phyloP scores from a whole-genome alignment of 2,329 filamentous ascomycete genomes.

The Escovopsis sp. region DNA sequence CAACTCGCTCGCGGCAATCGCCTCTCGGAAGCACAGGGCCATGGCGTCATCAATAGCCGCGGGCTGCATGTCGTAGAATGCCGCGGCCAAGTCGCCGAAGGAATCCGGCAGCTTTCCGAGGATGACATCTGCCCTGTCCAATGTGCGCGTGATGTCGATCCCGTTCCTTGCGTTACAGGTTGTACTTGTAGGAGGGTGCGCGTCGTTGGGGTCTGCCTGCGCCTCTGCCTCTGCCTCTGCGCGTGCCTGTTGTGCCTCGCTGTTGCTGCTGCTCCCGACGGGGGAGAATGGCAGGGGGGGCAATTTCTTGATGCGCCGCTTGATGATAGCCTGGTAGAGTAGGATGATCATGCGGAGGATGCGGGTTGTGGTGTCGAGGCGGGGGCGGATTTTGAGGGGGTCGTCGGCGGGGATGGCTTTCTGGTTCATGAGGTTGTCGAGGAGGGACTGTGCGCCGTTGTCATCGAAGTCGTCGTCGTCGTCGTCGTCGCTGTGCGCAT shows the following conservation, averaged over 20 bases:
- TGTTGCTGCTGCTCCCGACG: too few relatives aligned
- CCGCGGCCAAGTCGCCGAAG: constrained; percentile 54
- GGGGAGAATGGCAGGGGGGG: constrained; percentile 29
- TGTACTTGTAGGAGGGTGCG: too few relatives aligned
- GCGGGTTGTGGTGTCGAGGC: constrained; percentile 48
- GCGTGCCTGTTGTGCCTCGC: too few relatives aligned
- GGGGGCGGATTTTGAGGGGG: constrained; percentile 45
- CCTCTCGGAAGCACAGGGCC: constrained; percentile 43
- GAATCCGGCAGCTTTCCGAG: constrained; percentile 47
- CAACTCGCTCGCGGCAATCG: constrained; percentile 38
- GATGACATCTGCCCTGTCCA: constrained; percentile 41
- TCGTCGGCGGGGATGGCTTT: constrained; percentile 48
- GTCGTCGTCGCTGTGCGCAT: constrained; percentile 26
- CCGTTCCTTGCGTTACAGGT: too few relatives aligned
- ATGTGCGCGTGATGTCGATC: too few relatives aligned
- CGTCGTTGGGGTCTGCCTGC: constrained; percentile 16
- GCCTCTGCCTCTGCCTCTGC: too few relatives aligned
- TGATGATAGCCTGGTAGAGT: constrained; percentile 53
- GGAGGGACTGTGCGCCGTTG: constrained; percentile 34
- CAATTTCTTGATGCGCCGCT: constrained; percentile 50
- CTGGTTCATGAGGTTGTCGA: constrained; percentile 54
- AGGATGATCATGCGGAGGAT: constrained; percentile 51
- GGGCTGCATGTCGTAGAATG: constrained; percentile 56
- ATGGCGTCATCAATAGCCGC: constrained; percentile 42
- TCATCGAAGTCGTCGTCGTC: constrained; percentile 11